Evolutionary conservation across 116 monocot species (phyloP).

Genomic region (Phalaenopsis hybrid): DNA sequence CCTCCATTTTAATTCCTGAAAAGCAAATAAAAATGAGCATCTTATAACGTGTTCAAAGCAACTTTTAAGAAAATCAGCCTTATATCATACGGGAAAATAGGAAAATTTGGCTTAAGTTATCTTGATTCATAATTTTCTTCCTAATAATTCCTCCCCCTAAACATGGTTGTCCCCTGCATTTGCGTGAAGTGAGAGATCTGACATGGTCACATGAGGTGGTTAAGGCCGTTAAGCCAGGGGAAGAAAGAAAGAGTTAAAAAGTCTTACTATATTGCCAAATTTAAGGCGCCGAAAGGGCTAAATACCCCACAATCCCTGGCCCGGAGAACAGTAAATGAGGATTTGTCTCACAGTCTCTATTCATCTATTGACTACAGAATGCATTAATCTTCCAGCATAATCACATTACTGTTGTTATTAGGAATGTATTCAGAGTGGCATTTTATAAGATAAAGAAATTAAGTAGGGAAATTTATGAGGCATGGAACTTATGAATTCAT

Average conservation of each 20-base stretch:
- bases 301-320: background rate
- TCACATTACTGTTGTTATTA: background rate
- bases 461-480: background rate
- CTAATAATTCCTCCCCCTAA: background rate
- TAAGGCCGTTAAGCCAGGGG: background rate
- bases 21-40: no score
- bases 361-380: background rate
- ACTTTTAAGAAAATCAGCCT: no score
- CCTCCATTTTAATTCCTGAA: no score
- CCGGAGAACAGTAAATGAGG: background rate
- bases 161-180: background rate
- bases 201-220: slow-evolving; percentile 2
- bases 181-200: background rate
- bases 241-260: background rate
- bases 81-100: no score
- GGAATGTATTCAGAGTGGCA: background rate
- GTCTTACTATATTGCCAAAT: background rate
- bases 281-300: background rate
- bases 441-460: background rate
- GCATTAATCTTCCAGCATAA: background rate
- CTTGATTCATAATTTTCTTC: background rate
- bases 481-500: background rate
- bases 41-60: no score
- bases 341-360: background rate
- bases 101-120: background rate